Evolutionary conservation across 768 basidiomycete species (phyloP).

Genomic region (Amanita rubescens): DNA sequence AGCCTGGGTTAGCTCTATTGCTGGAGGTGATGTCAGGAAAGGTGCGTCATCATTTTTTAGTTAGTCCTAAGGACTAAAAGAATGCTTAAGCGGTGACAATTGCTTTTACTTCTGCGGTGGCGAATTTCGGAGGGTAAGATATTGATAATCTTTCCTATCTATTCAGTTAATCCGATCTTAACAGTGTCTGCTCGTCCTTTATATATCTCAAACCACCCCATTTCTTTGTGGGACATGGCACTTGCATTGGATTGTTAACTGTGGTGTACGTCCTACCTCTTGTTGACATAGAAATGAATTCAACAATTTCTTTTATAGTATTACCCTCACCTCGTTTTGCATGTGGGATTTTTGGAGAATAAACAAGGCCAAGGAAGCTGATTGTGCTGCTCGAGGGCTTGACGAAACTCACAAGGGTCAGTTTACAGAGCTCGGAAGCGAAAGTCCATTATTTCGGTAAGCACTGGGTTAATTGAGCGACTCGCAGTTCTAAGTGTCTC

Average conservation of each 20-base stretch:
- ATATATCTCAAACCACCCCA: slow-evolving; percentile 30
- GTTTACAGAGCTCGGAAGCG: too few species aligned
- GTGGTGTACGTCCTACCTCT: slow-evolving; percentile 23
- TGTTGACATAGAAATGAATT: background rate
- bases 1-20: slow-evolving; percentile 49
- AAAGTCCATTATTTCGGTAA: slow-evolving; percentile 52
- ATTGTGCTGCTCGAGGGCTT: slow-evolving; percentile 38
- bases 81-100: slow-evolving; percentile 29
- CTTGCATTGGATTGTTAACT: slow-evolving; percentile 22
- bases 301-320: slow-evolving; percentile 13
- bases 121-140: slow-evolving; percentile 42
- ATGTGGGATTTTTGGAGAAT: slow-evolving; percentile 44
- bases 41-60: slow-evolving; percentile 18
- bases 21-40: slow-evolving; percentile 47
- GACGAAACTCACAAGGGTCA: slow-evolving; percentile 29
- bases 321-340: slow-evolving; percentile 30
- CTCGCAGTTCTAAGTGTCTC: too few species aligned
- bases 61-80: background rate
- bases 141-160: background rate
- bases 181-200: slow-evolving; percentile 35
- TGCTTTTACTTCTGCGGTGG: slow-evolving; percentile 48
- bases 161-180: background rate
- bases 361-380: slow-evolving; percentile 41
- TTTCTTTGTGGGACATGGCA: slow-evolving; percentile 32
- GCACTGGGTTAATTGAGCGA: too few species aligned